phyloP scores from a whole-genome alignment of 2,329 filamentous ascomycete genomes.

The Ophidiomyces ophidiicola region DNA sequence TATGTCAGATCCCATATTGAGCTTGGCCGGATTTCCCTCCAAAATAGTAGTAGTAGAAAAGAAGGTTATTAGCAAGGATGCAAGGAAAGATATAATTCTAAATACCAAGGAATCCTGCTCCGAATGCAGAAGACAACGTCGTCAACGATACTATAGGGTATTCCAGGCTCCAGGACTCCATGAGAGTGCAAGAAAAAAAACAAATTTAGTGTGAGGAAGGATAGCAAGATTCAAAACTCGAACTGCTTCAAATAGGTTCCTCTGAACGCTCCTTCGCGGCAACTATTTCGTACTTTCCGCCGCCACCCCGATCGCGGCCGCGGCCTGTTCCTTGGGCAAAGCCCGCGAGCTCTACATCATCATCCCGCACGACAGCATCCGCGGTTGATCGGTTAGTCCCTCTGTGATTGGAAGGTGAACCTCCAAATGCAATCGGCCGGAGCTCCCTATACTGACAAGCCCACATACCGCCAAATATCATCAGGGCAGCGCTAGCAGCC shows the following conservation, averaged over 20 bases:
- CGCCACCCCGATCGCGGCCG: slow-evolving; percentile 20
- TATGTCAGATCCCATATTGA: no score
- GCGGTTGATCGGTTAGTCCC: slow-evolving; percentile 39
- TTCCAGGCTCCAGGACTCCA: no score
- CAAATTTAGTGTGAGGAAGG: neutral
- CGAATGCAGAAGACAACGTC: no score
- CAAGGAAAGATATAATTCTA: no score
- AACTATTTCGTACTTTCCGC: slow-evolving; percentile 52
- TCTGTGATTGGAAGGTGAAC: slow-evolving; percentile 15
- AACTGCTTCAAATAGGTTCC: neutral
- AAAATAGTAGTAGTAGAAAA: no score
- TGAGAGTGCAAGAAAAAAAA: slow-evolving; percentile 1
- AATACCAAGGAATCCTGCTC: no score
- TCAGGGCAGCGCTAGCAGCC: slow-evolving; percentile 46
- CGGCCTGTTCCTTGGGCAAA: slow-evolving; percentile 15
- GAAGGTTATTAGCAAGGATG: no score
- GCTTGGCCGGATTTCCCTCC: no score
- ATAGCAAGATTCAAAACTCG: neutral
- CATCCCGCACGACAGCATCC: slow-evolving; percentile 31
- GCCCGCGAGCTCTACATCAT: slow-evolving; percentile 12
- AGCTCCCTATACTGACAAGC: slow-evolving; percentile 84
- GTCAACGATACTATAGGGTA: no score
- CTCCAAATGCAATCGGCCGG: slow-evolving; percentile 75
- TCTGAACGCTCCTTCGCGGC: slow-evolving; percentile 32
- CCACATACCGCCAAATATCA: slow-evolving; percentile 70